These are phyloP conservation scores for Paramecium sexaurelia DNA, from an alignment of 73 alveolate species.

Conservation along the genomic window DNA sequence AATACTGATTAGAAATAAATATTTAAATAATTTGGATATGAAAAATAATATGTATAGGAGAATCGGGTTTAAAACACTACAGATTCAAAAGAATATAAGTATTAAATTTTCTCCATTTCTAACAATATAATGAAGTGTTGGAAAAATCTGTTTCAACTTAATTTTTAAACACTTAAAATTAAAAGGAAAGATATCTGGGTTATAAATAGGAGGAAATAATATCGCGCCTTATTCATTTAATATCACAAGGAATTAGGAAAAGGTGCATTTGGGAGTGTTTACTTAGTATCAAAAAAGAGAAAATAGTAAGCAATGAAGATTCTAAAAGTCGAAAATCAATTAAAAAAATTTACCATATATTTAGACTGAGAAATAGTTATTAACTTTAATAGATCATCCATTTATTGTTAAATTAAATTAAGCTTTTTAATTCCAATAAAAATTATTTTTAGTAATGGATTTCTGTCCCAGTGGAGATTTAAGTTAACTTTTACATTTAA, in stretches of 20 bases:
- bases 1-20: background rate
- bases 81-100: background rate
- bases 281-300: constrained; percentile 49
- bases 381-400: constrained; percentile 75
- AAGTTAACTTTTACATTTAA: constrained; percentile 66
- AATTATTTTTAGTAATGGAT: constrained; percentile 91
- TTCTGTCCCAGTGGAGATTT: constrained; percentile 95
- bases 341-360: constrained; percentile 42
- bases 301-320: constrained; percentile 69
- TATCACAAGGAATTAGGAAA: constrained; percentile 62
- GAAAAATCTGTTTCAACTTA: background rate
- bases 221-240: background rate
- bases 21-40: constrained; percentile 27
- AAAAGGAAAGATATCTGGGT: background rate
- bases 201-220: background rate
- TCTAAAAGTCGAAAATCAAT: constrained; percentile 72
- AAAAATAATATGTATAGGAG: background rate
- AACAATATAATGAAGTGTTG: background rate
- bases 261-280: constrained; percentile 69
- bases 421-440: constrained; percentile 88
- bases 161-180: background rate
- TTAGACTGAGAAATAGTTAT: constrained; percentile 31
- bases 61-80: background rate
- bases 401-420: constrained; percentile 87
- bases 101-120: too few species aligned